phyloP scores from a whole-genome alignment of 1,284 basidiomycete species.

The Sanguinoderma infundibulare region DNA sequence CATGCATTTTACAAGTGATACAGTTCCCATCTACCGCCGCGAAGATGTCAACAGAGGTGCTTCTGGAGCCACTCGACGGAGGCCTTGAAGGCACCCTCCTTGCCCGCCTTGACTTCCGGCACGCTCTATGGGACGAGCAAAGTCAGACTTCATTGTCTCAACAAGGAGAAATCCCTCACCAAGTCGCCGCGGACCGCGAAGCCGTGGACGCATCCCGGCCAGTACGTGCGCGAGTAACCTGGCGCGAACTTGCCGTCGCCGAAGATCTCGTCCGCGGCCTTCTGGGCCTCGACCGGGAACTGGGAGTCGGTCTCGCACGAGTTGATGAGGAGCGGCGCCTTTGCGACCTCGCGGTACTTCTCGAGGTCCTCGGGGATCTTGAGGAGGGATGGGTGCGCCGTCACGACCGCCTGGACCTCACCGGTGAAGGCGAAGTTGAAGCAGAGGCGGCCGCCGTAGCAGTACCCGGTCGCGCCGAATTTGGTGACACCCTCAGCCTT shows the following conservation, averaged over 20 bases:
- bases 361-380: conserved; percentile 50
- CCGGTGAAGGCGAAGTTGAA: conserved; percentile 73
- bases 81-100: conserved; percentile 38
- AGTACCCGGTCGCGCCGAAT: conserved; percentile 72
- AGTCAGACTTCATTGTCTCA: neutral
- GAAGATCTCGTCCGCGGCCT: conserved; percentile 58
- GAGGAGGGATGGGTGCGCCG: conserved; percentile 74
- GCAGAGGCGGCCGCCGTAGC: conserved; percentile 61
- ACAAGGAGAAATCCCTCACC: too few species aligned
- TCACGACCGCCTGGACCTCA: conserved; percentile 54
- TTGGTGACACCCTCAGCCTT: conserved; percentile 59
- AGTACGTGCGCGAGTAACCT: conserved; percentile 50
- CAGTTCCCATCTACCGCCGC: neutral
- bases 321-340: conserved; percentile 66
- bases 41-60: conserved; percentile 23
- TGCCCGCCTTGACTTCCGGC: conserved; percentile 37
- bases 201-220: conserved; percentile 53
- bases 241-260: conserved; percentile 52
- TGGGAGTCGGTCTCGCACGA: conserved; percentile 56
- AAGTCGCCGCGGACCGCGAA: conserved; percentile 49
- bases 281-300: conserved; percentile 54
- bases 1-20: too few species aligned
- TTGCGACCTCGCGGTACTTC: conserved; percentile 52
- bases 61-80: conserved; percentile 34
- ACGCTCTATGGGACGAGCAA: conserved; percentile 28